Evolutionary conservation across 371 early-diverging fungal species (phyloP).

Genomic region (Actinomucor elegans): DNA sequence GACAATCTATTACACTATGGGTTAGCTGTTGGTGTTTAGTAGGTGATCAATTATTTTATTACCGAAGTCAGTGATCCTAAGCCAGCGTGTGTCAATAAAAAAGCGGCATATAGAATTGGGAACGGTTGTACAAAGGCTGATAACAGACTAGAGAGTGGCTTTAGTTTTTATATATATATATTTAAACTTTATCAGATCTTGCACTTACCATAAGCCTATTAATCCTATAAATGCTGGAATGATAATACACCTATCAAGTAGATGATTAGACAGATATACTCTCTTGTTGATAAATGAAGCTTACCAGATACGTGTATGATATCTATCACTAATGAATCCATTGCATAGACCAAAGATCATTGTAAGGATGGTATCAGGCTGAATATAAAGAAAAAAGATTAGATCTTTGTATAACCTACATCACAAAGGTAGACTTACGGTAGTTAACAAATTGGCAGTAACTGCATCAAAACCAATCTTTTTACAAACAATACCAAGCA

Average conservation of each 20-base stretch:
- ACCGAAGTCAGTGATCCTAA: constrained; percentile 38
- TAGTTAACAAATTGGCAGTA: constrained; percentile 43
- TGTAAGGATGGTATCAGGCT: constrained; percentile 46
- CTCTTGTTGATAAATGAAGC: not conserved
- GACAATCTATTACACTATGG: constrained; percentile 31
- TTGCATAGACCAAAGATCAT: constrained; percentile 41
- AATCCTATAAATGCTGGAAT: constrained; percentile 31
- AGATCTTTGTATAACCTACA: not conserved
- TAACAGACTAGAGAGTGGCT: constrained; percentile 19
- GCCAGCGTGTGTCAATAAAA: constrained; percentile 41
- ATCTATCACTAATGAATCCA: constrained; percentile 43
- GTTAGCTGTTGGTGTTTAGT: no score
- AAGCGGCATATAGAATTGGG: constrained; percentile 33
- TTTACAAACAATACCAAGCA: constrained; percentile 46
- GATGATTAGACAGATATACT: not conserved
- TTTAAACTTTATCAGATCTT: not conserved
- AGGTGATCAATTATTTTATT: not conserved
- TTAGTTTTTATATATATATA: not conserved
- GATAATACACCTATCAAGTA: constrained; percentile 43
- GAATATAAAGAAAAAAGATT: not conserved
- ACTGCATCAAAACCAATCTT: constrained; percentile 50
- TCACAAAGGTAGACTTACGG: constrained; percentile 23
- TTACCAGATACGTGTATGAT: constrained; percentile 37
- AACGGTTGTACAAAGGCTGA: constrained; percentile 48
- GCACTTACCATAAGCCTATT: constrained; percentile 29